A percentile compares a stretch with the other conserved stretches of the same genome.
phyloP scores from a whole-genome alignment of 2,329 filamentous ascomycete genomes.

The Ceratocystis albifundus region DNA sequence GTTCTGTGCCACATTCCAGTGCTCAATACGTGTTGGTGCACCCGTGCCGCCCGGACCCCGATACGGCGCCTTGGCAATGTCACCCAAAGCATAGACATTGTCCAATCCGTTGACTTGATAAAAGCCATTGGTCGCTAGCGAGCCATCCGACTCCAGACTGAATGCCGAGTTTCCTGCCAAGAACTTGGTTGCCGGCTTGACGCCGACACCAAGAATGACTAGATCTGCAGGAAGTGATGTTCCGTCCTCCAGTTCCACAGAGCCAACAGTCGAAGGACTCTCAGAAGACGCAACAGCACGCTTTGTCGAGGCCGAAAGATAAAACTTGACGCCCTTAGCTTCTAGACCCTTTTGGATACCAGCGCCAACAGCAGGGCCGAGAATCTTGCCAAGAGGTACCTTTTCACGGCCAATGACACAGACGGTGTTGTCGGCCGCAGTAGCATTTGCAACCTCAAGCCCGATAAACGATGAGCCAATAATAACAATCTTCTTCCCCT shows the following conservation, averaged over 20 bases:
- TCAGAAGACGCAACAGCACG: constrained; percentile 56
- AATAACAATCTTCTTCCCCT: constrained; percentile 83
- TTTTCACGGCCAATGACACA: constrained; percentile 82
- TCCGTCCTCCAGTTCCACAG: constrained; percentile 74
- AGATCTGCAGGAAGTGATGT: constrained; percentile 75
- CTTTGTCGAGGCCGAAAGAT: constrained; percentile 66
- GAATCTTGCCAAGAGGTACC: constrained; percentile 71
- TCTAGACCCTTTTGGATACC: constrained; percentile 72
- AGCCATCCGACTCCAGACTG: constrained; percentile 71
- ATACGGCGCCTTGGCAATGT: constrained; percentile 93
- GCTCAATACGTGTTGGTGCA: constrained; percentile 70
- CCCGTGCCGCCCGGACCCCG: constrained; percentile 74
- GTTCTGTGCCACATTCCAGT: constrained; percentile 98
- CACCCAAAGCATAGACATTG: constrained; percentile 84
- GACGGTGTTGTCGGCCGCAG: constrained; percentile 67
- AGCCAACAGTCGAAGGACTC: constrained; percentile 61
- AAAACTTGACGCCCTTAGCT: constrained; percentile 79
- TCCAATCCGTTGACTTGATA: constrained; percentile 66
- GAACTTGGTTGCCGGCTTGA: constrained; percentile 74
- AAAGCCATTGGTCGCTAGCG: constrained; percentile 64
- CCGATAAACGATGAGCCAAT: constrained; percentile 94
- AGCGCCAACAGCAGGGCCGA: constrained; percentile 68
- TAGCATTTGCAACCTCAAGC: constrained; percentile 89
- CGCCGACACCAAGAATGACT: constrained; percentile 83
- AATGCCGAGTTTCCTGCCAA: constrained; percentile 60